Evolutionary conservation across 805 yeast genomes (phyloP).

Genomic region (Yarrowia phangngaensis): DNA sequence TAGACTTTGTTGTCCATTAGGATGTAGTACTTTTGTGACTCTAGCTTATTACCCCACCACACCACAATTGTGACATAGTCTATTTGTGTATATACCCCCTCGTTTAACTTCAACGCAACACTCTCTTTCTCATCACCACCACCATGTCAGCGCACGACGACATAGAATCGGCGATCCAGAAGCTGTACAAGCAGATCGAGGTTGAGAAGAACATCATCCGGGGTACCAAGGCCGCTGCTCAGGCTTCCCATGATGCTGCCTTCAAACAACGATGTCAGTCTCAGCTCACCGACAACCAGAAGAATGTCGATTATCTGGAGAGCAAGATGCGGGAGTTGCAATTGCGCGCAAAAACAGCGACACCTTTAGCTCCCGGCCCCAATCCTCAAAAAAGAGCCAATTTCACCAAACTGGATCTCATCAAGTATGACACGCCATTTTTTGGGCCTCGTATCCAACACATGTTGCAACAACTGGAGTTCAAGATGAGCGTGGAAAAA

Average conservation of each 20-base stretch:
- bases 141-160: slow-evolving; percentile 25
- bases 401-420: slow-evolving; percentile 53
- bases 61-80: too few species aligned
- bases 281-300: slow-evolving; percentile 84
- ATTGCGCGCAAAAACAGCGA: slow-evolving; percentile 36
- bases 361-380: slow-evolving; percentile 6
- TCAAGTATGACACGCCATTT: slow-evolving; percentile 91
- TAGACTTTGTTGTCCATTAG: too few species aligned
- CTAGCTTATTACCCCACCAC: too few species aligned
- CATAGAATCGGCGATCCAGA: slow-evolving; percentile 45
- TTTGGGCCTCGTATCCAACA: slow-evolving; percentile 91
- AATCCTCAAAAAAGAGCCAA: slow-evolving; percentile 31
- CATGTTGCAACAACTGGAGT: slow-evolving; percentile 92
- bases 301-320: slow-evolving; percentile 83
- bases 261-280: slow-evolving; percentile 90
- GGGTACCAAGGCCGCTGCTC: slow-evolving; percentile 79
- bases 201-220: slow-evolving; percentile 82
- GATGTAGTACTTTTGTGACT: too few species aligned
- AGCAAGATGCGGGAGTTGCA: slow-evolving; percentile 65
- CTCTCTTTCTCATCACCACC: background rate
- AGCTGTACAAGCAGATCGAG: slow-evolving; percentile 79
- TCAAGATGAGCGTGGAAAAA: slow-evolving; percentile 88
- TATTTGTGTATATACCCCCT: too few species aligned
- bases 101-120: background rate
- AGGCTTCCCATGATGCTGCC: slow-evolving; percentile 69